Evolutionary conservation across 495 filamentous ascomycete species (phyloP).

Genomic region (Neurospora sp.): DNA sequence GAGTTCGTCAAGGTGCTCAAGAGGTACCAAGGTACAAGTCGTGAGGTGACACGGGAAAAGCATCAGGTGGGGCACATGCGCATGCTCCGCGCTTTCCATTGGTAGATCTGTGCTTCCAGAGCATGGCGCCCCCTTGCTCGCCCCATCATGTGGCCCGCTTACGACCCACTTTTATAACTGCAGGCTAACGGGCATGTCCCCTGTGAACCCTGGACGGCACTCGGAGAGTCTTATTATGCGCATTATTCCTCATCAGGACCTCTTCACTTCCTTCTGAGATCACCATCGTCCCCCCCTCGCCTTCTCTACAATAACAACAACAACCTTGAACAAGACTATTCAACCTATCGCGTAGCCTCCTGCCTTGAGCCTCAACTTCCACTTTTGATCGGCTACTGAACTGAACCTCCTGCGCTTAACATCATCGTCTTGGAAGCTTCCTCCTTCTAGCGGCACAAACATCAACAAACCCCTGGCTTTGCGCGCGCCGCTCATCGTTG

Average conservation of each 20-base stretch:
- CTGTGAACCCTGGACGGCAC: slow-evolving; percentile 8
- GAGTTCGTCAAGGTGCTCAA: background rate
- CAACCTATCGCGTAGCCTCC: background rate
- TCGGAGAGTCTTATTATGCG: slow-evolving; percentile 24
- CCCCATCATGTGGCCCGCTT: slow-evolving; percentile 24
- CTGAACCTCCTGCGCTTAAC: background rate
- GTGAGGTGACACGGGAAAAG: background rate
- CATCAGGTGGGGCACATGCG: background rate
- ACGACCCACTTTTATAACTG: background rate
- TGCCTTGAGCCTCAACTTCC: background rate
- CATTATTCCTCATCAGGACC: slow-evolving; percentile 19
- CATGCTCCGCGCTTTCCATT: background rate
- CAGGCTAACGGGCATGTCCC: slow-evolving; percentile 8
- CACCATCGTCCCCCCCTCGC: slow-evolving; percentile 7
- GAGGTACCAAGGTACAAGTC: background rate
- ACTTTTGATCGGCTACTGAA: background rate
- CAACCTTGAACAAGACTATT: background rate
- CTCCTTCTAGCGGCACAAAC: background rate
- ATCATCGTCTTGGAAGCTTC: background rate
- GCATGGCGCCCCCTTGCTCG: slow-evolving; percentile 6
- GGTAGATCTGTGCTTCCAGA: background rate
- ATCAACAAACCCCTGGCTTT: background rate
- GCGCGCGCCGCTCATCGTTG: background rate
- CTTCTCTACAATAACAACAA: background rate
- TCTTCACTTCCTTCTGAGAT: slow-evolving; percentile 4